Base-by-base conservation (phyloP, 192 early-diverging fungal species). In the Spizellomyces punctatus region DNA sequence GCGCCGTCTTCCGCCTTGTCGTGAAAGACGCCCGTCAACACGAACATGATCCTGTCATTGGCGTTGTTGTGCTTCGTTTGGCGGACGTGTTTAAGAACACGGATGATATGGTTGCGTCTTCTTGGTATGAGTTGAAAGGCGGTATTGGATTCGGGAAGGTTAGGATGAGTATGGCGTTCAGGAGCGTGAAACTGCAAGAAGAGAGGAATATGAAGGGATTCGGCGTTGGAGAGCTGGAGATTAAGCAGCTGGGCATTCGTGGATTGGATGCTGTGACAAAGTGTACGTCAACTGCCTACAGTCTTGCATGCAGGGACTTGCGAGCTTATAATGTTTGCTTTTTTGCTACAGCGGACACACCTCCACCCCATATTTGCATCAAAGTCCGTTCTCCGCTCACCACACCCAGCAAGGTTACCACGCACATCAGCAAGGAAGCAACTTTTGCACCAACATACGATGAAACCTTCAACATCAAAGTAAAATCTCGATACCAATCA, bases 41-140 rank as follows among this genome's bases (percentile, higher is more conserved):
- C 47, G 74, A 75, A 46, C 74, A 70, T 43, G 74, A 75, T 43
- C 74, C 74, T 4, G 67, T 70, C 44, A 70, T 75, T 43, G 74
- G 74, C 19, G 67, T 68, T 19, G 67, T 70, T 17, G 62, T 75
- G 58, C 8, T 71, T 12, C 10, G 49, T n/a, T 43, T 75, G 8
- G 10, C n/a, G 16, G 67, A 75, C 16, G n/a, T 75, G 46, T 69
- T 75, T 19, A 64, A 63, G 22, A 55, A 47, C 6, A 19, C n/a
- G 2, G 67, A 62, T 10, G 73, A 68, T 43, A 75, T 75, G 74
- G 22, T 52, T 17, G 19, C 22, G n/a, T 48, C 59, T 22, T n/a
- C 46, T n/a, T 75, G 74, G 67, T 54, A 75, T 58, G 22, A 71
- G 8, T 56, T 75, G 67, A 17, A 75, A 52, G 62, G 63, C 44